phyloP scores from a whole-genome alignment of 768 basidiomycete species.

The Dacryopinax spathularia region DNA sequence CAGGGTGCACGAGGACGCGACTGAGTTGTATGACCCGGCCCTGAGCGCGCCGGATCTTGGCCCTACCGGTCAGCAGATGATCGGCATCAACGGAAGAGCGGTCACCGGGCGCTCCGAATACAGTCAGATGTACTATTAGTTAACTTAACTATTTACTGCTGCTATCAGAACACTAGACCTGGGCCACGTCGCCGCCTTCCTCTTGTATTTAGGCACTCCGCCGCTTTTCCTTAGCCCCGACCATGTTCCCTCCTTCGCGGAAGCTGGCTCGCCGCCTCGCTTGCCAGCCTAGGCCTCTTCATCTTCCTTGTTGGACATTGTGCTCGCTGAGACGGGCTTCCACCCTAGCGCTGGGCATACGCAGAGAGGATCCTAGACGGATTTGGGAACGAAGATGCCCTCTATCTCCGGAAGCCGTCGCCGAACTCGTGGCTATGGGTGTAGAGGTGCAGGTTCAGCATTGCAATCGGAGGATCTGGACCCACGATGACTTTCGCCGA shows the following conservation, averaged over 20 bases:
- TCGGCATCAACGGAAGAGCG: background rate
- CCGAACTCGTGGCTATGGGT: constrained; percentile 42
- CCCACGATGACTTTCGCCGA: constrained; percentile 45
- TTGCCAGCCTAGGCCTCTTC: background rate
- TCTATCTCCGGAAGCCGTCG: constrained; percentile 60
- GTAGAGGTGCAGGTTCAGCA: constrained; percentile 60
- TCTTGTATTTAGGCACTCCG: too few species aligned
- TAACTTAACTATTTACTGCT: too few species aligned
- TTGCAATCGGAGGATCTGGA: constrained; percentile 62
- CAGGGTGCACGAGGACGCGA: too few species aligned
- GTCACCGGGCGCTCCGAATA: background rate
- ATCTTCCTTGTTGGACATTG: background rate
- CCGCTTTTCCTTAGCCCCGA: background rate
- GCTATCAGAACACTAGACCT: too few species aligned
- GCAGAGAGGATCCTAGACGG: constrained; percentile 63
- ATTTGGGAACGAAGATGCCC: constrained; percentile 83
- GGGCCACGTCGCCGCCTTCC: too few species aligned
- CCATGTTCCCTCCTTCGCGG: background rate
- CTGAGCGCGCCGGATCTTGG: constrained; percentile 3
- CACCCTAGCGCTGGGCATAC: constrained; percentile 36
- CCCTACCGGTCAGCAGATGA: background rate
- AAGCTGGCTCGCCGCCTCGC: background rate
- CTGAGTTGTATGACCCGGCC: background rate
- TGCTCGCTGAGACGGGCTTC: background rate
- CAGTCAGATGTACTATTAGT: background rate